Base-by-base conservation (phyloP, 2,329 filamentous ascomycete genomes). In the Diaporthe citri region DNA sequence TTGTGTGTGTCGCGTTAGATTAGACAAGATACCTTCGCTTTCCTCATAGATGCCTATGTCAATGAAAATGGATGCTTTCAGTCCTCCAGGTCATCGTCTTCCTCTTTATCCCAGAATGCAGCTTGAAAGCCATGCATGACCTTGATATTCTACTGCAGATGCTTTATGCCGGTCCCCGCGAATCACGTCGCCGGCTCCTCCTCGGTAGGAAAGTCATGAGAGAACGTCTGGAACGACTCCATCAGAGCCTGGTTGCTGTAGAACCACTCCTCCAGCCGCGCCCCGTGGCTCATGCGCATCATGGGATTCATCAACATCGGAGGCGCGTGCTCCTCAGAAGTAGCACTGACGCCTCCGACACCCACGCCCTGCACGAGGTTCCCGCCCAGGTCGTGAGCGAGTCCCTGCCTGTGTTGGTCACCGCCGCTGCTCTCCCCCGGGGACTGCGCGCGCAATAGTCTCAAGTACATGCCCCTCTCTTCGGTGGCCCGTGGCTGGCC, bases 131-230 rank as follows among this genome's bases (percentile, higher is more conserved):
- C 22, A 12, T 4, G 9, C 12, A 51, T 25, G 9, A 51, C 22
- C 22, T 22, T 1, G 46, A 51, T 3, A 5, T 22, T 10, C 0
- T 1, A 48, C 15, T 46, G 43, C 20, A 48, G 43, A 0, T 22
- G 0, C 8, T n/a, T 2, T 1, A 7, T 8, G 0, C 6, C 6
- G 1, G 6, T 22, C 1, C 43, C 4, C 7, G 17, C 20, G 2
- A n/a, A 48, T 22, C 22, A 52, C 15, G 9, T 12, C 48, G 15
- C 15, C 12, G 15, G 15, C 13, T 13, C 48, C 3, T 52, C 22
- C 3, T 15, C n/a, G 12, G 4, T 22, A 1, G 22, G 0, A 25
- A 25, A 25, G n/a, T 15, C 48, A 28, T 52, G 12, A 52, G 48
- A 52, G n/a, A 52, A 52, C 1, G 48, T 25, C 10, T 52, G 48